A percentile compares a stretch with the other conserved stretches of the same genome.
These are phyloP conservation scores for Lasiodiplodia sp. DNA, from an alignment of 2,329 filamentous ascomycete species.

Conservation along the genomic window DNA sequence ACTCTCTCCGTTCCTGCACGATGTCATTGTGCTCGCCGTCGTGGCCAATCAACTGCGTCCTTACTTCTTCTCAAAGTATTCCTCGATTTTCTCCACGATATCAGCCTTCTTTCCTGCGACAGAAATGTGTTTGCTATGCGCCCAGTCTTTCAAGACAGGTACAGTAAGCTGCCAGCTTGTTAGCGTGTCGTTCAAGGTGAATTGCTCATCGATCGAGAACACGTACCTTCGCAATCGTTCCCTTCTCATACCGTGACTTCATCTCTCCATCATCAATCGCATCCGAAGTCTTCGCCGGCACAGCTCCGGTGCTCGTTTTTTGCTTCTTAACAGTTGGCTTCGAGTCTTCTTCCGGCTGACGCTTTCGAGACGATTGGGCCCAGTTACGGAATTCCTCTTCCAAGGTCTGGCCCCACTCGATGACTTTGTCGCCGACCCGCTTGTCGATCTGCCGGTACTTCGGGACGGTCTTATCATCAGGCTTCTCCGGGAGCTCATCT, in stretches of 20 bases:
- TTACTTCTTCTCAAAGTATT: conserved; percentile 46
- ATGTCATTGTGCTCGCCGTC: not conserved
- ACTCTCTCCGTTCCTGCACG: not conserved
- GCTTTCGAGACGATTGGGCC: conserved; percentile 51
- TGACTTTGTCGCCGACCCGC: conserved; percentile 78
- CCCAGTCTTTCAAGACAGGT: conserved; percentile 43
- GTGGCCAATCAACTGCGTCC: not conserved
- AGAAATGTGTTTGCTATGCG: conserved; percentile 38
- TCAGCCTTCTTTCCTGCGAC: conserved; percentile 47
- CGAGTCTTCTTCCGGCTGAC: conserved; percentile 34
- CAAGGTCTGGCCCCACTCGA: conserved; percentile 77
- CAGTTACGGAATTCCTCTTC: conserved; percentile 60
- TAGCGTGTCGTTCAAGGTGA: not conserved
- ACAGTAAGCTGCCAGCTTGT: conserved; percentile 39
- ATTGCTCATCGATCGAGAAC: not conserved
- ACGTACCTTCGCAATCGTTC: conserved; percentile 51
- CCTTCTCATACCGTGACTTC: conserved; percentile 52
- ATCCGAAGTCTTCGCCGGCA: conserved; percentile 37
- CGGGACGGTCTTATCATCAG: conserved; percentile 81
- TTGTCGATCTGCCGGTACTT: conserved; percentile 90
- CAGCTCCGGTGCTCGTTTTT: conserved; percentile 47
- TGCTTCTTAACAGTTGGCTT: conserved; percentile 51
- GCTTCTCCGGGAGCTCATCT: conserved; percentile 80
- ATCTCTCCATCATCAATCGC: conserved; percentile 53
- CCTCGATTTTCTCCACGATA: conserved; percentile 44